Conservation (phyloP, 345 rosid genomes). For the Pistacia vera region DNA sequence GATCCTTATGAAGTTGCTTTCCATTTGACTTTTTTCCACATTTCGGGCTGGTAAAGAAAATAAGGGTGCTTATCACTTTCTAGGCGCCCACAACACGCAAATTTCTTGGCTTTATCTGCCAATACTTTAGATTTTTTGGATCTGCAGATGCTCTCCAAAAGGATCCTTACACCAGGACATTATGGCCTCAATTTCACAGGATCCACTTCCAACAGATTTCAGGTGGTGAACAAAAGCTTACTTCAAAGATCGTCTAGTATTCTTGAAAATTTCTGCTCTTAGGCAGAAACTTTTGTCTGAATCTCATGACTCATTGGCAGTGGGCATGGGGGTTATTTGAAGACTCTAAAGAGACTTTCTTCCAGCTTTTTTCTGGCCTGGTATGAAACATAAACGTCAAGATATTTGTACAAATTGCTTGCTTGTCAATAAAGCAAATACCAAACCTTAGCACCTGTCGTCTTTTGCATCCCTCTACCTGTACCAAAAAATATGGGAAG, state of each 20-base stretch:
- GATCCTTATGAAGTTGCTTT: neutral
- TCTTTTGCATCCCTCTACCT: constrained; percentile 5
- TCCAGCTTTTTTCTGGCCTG: too few species aligned
- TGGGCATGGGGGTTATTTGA: neutral
- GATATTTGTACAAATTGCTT: neutral
- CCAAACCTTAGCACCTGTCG: neutral
- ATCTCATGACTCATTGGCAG: neutral
- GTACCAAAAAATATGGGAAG: neutral
- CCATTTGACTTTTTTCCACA: too few species aligned
- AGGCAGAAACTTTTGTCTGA: neutral
- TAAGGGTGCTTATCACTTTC: neutral
- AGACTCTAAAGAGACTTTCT: neutral
- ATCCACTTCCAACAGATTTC: neutral
- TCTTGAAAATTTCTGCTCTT: neutral
- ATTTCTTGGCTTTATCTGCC: neutral
- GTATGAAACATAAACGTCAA: neutral
- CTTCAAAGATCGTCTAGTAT: neutral
- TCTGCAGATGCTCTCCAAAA: neutral
- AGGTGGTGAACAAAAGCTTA: neutral
- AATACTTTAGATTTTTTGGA: neutral
- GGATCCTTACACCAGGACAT: neutral
- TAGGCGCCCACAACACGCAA: neutral
- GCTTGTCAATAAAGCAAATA: neutral
- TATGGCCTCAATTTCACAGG: neutral
- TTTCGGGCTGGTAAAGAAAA: neutral